Conservation (phyloP, 495 filamentous ascomycete genomes). For the Glarea lozoyensis region DNA sequence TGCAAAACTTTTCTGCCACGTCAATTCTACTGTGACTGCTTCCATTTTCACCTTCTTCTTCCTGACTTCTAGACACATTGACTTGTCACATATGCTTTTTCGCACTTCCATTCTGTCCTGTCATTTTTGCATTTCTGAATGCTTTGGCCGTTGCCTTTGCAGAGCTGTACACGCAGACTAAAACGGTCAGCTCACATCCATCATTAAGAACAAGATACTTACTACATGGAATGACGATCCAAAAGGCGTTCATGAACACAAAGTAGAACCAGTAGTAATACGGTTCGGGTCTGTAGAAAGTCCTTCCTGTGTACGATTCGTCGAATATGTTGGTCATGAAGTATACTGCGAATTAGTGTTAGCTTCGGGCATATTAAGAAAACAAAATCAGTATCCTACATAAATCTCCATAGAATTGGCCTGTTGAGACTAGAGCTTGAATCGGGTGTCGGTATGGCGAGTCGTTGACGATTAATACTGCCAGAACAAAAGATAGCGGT, state of each 20-base stretch:
- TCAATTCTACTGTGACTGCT: too few species aligned
- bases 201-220: constrained; percentile 20
- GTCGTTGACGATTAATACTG: constrained; percentile 32
- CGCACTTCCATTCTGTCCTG: not conserved
- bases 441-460: constrained; percentile 43
- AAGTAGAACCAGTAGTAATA: constrained; percentile 51
- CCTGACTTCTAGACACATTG: too few species aligned
- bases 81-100: too few species aligned
- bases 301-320: constrained; percentile 26
- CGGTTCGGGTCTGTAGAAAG: constrained; percentile 43
- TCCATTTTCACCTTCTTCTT: too few species aligned
- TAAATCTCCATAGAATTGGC: constrained; percentile 48
- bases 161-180: constrained; percentile 12
- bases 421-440: constrained; percentile 43
- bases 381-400: too few species aligned
- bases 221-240: constrained; percentile 47
- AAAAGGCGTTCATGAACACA: constrained; percentile 45
- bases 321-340: constrained; percentile 45
- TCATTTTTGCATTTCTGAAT: constrained; percentile 5
- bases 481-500: constrained; percentile 41
- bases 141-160: constrained; percentile 9
- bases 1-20: too few species aligned
- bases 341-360: too few species aligned
- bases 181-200: not conserved
- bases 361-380: too few species aligned